Evolutionary conservation across 805 yeast species (phyloP).

Genomic region (Candida namnaoensis): DNA sequence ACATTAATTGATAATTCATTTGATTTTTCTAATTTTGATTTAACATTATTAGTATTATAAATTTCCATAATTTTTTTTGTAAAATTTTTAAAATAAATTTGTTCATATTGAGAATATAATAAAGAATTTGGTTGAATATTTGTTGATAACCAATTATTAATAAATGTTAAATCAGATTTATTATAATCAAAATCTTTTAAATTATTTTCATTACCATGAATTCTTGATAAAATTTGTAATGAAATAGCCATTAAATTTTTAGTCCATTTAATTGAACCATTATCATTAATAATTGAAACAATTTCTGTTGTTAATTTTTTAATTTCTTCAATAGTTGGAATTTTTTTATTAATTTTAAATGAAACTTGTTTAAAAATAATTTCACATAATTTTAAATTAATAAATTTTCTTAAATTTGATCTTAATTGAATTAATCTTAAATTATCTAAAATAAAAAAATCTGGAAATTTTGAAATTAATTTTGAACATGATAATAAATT

Average conservation of each 20-base stretch:
- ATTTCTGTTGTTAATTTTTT: slow-evolving; percentile 53
- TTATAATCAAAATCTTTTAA: slow-evolving; percentile 19
- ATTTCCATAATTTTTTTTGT: slow-evolving; percentile 24
- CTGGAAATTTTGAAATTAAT: slow-evolving; percentile 77
- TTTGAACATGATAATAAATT: slow-evolving; percentile 68
- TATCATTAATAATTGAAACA: slow-evolving; percentile 73
- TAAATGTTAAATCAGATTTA: slow-evolving; percentile 34
- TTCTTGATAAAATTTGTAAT: slow-evolving; percentile 48
- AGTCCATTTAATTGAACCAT: slow-evolving; percentile 88
- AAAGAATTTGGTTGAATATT: slow-evolving; percentile 80
- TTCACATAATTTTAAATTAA: slow-evolving; percentile 68
- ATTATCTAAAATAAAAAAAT: slow-evolving; percentile 77
- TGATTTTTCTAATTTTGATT: slow-evolving; percentile 14
- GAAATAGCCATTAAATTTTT: slow-evolving; percentile 67
- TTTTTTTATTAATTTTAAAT: no score
- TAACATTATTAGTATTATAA: slow-evolving; percentile 2
- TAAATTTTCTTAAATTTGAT: slow-evolving; percentile 80
- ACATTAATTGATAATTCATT: slow-evolving; percentile 19
- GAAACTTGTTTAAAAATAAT: slow-evolving; percentile 55
- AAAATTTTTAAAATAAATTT: slow-evolving; percentile 47
- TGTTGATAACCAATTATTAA: slow-evolving; percentile 71
- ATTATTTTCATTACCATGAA: slow-evolving; percentile 18
- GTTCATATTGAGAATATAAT: slow-evolving; percentile 70
- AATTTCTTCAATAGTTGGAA: neutral
- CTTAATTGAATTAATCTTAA: slow-evolving; percentile 68